A percentile compares a stretch with the other conserved stretches of the same genome.
phyloP scores from a whole-genome alignment of 163 green algal genomes.

The Scenedesmus sp. region DNA sequence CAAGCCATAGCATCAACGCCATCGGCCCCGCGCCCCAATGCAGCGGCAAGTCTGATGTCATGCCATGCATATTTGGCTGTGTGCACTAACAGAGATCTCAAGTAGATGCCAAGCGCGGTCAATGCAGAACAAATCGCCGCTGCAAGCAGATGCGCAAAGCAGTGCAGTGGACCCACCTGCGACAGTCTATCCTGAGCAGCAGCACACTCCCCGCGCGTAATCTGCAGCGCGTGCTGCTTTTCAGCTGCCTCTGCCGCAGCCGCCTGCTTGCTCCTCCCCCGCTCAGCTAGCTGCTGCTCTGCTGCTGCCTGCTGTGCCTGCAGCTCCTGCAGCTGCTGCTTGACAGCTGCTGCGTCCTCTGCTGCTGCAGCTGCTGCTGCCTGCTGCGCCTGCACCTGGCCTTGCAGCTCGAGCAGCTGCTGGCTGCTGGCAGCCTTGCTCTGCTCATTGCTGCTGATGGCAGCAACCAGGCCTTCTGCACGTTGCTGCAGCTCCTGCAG shows the following conservation, averaged over 20 bases:
- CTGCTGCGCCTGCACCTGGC: conserved; percentile 42
- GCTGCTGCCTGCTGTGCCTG: conserved; percentile 21
- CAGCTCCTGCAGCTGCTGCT: conserved; percentile 35
- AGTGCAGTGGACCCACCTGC: not conserved
- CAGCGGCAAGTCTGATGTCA: too few relatives aligned
- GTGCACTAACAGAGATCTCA: too few relatives aligned
- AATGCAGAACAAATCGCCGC: too few relatives aligned
- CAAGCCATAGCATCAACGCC: too few relatives aligned
- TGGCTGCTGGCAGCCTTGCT: conserved; percentile 1
- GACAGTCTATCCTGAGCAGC: conserved; percentile 40
- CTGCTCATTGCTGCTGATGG: conserved; percentile 41
- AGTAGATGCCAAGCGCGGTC: too few relatives aligned
- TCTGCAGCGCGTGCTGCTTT: conserved; percentile 46
- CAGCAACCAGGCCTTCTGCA: conserved; percentile 51
- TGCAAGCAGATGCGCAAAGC: not conserved
- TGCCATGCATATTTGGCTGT: too few relatives aligned
- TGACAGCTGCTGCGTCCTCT: conserved; percentile 17
- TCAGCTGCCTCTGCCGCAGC: conserved; percentile 5
- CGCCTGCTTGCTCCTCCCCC: not conserved
- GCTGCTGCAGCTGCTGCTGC: not conserved
- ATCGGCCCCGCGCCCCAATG: too few relatives aligned
- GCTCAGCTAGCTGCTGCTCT: conserved; percentile 38
- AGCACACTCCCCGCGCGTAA: conserved; percentile 42
- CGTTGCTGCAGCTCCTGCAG: conserved; percentile 48
- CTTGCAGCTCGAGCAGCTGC: conserved; percentile 27